Conservation (phyloP, 805 yeast species). For the Kluyveromyces wickerhamii region DNA sequence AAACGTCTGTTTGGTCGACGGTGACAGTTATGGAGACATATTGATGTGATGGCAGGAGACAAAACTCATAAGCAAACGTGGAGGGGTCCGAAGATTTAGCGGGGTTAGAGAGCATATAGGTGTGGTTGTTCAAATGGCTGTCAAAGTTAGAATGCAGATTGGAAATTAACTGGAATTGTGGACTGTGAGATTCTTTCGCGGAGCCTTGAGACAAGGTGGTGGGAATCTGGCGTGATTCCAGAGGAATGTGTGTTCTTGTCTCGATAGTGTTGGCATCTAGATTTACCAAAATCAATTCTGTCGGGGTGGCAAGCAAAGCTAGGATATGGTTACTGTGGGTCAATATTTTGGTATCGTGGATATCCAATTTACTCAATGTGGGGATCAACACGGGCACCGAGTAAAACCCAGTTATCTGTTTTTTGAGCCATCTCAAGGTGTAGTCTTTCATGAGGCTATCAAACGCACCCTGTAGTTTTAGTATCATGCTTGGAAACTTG, state of each 20-base stretch:
- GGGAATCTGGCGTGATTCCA: background rate
- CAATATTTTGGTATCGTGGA: background rate
- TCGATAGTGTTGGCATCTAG: background rate
- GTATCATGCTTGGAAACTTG: background rate
- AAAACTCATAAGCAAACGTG: no score
- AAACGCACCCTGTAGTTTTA: conserved; percentile 1
- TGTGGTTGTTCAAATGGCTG: no score
- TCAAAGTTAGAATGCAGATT: no score
- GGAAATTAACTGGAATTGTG: no score
- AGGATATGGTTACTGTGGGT: background rate
- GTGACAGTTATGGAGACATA: no score
- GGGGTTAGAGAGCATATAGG: no score
- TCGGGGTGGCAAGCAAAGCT: background rate
- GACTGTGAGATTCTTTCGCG: no score
- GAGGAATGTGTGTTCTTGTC: background rate
- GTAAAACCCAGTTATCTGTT: background rate
- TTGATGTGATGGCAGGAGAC: no score
- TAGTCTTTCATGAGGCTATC: conserved; percentile 2
- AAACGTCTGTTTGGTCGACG: no score
- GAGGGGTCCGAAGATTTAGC: no score
- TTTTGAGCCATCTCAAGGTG: conserved; percentile 2
- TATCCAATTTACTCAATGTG: background rate
- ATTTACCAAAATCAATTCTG: background rate
- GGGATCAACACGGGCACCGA: background rate
- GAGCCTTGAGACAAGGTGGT: no score